Evolutionary conservation across 2,329 filamentous ascomycete genomes (phyloP).

Genomic region (Tolypocladium inflatum): DNA sequence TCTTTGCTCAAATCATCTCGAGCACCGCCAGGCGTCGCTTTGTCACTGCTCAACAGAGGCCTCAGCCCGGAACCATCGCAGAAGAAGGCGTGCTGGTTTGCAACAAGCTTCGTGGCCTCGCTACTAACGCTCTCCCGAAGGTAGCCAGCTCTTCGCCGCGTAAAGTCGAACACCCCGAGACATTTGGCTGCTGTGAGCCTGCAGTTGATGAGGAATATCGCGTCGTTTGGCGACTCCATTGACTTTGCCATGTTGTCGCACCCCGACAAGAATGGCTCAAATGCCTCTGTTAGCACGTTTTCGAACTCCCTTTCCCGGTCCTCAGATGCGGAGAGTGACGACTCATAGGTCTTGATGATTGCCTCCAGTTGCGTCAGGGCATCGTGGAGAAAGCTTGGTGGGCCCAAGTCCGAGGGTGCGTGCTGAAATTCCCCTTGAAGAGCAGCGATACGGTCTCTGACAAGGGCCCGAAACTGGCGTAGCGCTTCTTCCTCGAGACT

Average conservation of each 20-base stretch:
- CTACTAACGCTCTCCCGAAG: conserved; percentile 47
- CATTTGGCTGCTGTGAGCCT: conserved; percentile 46
- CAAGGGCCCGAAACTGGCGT: conserved; percentile 70
- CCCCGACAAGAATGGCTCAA: conserved; percentile 78
- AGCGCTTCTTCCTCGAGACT: conserved; percentile 68
- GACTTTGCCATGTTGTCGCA: conserved; percentile 59
- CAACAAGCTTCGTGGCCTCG: conserved; percentile 47
- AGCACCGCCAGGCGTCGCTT: conserved; percentile 12
- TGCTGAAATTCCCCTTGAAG: conserved; percentile 64
- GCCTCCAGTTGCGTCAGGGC: conserved; percentile 67
- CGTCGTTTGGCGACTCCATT: conserved; percentile 48
- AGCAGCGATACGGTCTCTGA: conserved; percentile 69
- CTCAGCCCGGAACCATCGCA: conserved; percentile 65
- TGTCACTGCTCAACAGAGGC: conserved; percentile 50
- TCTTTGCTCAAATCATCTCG: conserved; percentile 36
- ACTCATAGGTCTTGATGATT: conserved; percentile 81
- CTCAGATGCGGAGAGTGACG: conserved; percentile 55
- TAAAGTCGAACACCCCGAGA: conserved; percentile 55
- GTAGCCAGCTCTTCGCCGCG: conserved; percentile 40
- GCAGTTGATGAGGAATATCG: conserved; percentile 69
- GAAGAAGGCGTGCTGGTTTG: conserved; percentile 65
- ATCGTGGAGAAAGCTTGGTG: conserved; percentile 72
- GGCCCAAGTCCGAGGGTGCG: conserved; percentile 61
- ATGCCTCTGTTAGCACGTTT: conserved; percentile 63
- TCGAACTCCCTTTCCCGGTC: conserved; percentile 62